Evolutionary conservation across 192 early-diverging fungal genomes (phyloP).

Genomic region (Umbelopsis sp.): DNA sequence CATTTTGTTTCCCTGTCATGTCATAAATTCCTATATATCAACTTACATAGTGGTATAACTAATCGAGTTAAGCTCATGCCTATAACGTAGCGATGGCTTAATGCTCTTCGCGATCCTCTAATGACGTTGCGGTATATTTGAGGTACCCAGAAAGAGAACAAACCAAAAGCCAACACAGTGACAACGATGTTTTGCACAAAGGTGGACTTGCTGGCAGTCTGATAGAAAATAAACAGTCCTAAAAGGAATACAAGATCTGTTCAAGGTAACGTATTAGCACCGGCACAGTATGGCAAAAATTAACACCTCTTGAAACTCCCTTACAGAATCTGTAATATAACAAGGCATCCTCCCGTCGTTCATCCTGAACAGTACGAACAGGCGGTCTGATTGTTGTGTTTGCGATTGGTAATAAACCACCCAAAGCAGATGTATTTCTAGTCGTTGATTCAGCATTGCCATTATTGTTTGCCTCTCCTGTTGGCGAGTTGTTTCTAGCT

Average conservation of each 20-base stretch:
- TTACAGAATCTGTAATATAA: constrained; percentile 65
- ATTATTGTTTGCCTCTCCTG: background rate
- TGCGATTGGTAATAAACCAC: constrained; percentile 34
- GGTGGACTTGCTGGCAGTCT: constrained; percentile 51
- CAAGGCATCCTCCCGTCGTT: constrained; percentile 44
- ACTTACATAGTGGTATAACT: constrained; percentile 61
- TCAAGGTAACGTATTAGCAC: constrained; percentile 21
- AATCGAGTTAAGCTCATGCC: constrained; percentile 60
- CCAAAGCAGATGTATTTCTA: constrained; percentile 28
- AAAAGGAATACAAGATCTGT: constrained; percentile 58
- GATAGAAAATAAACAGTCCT: constrained; percentile 66
- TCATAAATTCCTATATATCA: constrained; percentile 11
- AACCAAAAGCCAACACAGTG: constrained; percentile 38
- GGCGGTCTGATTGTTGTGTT: constrained; percentile 30
- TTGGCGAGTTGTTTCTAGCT: background rate
- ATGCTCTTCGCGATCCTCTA: constrained; percentile 60
- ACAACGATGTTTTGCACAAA: constrained; percentile 49
- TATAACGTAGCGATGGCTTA: constrained; percentile 59
- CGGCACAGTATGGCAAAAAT: constrained; percentile 16
- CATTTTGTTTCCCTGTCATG: background rate
- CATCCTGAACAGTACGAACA: constrained; percentile 23
- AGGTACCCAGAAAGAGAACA: constrained; percentile 82
- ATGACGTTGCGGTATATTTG: constrained; percentile 73
- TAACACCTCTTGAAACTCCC: constrained; percentile 22
- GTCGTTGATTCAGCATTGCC: background rate